Evolutionary conservation across 352 stramenopile species (phyloP).

Genomic region (Elongisporangium anandrum): DNA sequence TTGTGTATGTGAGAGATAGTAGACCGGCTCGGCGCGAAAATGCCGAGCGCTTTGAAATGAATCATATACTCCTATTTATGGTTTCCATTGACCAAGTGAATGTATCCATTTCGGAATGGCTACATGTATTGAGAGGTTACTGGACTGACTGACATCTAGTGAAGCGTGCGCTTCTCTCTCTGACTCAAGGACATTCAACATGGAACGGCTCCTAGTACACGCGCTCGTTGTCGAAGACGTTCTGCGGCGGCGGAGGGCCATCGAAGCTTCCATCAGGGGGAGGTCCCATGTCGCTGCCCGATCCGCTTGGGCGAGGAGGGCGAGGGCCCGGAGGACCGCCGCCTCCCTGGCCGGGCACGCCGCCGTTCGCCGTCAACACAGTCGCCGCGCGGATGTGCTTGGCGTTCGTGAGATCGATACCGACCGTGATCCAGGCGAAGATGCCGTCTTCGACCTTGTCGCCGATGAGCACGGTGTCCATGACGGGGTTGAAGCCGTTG

Average conservation of each 20-base stretch:
- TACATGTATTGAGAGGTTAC: not conserved
- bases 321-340: conserved; percentile 8
- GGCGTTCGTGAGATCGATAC: conserved; percentile 17
- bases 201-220: not conserved
- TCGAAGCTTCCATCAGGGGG: not conserved
- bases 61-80: not conserved
- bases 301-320: conserved; percentile 6
- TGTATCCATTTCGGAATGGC: not conserved
- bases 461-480: conserved; percentile 15
- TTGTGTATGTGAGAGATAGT: not conserved
- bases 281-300: not conserved
- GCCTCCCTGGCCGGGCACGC: conserved; percentile 13
- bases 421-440: conserved; percentile 22
- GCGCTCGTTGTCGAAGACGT: not conserved
- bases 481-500: conserved; percentile 3
- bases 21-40: not conserved
- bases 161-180: not conserved
- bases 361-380: conserved; percentile 13
- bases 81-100: not conserved
- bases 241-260: not conserved
- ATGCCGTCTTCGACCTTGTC: conserved; percentile 15
- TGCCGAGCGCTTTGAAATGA: not conserved
- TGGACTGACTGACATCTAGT: not conserved
- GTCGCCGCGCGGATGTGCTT: conserved; percentile 5
- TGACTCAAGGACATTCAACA: not conserved